A percentile compares a stretch with the other conserved stretches of the same genome.
phyloP scores from a whole-genome alignment of 257 asterid species.

The Lycium ferocissimum region DNA sequence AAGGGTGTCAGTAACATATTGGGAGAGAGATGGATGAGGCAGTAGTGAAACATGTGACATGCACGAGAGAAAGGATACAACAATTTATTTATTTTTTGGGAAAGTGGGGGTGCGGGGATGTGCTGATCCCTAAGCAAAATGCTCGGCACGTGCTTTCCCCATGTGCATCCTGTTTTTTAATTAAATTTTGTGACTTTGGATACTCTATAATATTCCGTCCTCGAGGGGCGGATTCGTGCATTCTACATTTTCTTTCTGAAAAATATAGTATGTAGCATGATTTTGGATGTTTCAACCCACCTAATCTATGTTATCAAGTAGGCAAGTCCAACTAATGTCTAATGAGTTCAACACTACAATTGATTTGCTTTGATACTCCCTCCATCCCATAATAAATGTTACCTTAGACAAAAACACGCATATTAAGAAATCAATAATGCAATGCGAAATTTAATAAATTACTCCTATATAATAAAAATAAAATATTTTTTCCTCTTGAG shows the following conservation, averaged over 20 bases:
- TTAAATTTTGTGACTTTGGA: neutral
- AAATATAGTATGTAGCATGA: neutral
- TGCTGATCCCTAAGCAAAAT: constrained; percentile 67
- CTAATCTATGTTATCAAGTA: neutral
- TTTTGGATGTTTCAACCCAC: neutral
- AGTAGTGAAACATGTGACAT: constrained; percentile 62
- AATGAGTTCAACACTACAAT: neutral
- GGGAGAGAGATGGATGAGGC: constrained; percentile 32
- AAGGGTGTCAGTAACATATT: constrained; percentile 24
- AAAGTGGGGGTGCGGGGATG: constrained; percentile 35
- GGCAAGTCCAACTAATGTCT: neutral
- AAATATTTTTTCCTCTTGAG: too few species aligned
- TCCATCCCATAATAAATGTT: too few species aligned
- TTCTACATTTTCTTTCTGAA: neutral
- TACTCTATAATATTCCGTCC: constrained; percentile 32
- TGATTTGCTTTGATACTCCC: too few species aligned
- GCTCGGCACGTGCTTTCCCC: constrained; percentile 61
- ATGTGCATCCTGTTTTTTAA: neutral
- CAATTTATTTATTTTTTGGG: neutral
- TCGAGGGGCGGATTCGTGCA: constrained; percentile 22
- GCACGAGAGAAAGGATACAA: constrained; percentile 38
- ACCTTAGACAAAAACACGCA: too few species aligned
- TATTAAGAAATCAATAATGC: neutral
- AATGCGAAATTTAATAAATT: too few species aligned
- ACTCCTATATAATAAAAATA: too few species aligned